Conservation (phyloP, 148 eudicot species). For the Rhododendron griersonianum region DNA sequence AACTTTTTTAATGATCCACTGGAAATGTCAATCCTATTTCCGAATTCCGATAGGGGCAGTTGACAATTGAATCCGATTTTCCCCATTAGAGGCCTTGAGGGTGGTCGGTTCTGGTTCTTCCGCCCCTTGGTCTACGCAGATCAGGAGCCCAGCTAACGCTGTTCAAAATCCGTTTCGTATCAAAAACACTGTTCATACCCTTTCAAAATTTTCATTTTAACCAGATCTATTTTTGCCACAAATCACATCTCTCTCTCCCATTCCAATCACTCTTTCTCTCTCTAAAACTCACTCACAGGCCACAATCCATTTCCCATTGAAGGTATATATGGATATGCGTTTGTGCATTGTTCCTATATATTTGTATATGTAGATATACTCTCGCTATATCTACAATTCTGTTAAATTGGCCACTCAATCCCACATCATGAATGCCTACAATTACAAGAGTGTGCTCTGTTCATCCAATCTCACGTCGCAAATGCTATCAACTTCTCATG, state of each 20-base stretch:
- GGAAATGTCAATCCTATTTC: too few relatives aligned
- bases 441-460: conserved; percentile 84
- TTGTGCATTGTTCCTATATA: background rate
- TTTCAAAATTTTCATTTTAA: background rate
- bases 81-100: too few relatives aligned
- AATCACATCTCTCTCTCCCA: background rate
- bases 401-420: background rate
- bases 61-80: too few relatives aligned
- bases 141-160: too few relatives aligned
- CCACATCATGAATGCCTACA: conserved; percentile 19
- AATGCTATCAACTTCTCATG: conserved; percentile 71
- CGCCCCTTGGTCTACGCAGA: too few relatives aligned
- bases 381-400: background rate
- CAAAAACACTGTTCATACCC: background rate
- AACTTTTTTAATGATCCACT: background rate
- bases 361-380: background rate
- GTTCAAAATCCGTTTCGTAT: too few relatives aligned
- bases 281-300: background rate
- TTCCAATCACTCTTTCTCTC: background rate
- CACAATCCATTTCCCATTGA: background rate
- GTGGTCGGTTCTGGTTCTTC: too few relatives aligned
- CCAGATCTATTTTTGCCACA: background rate
- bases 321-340: background rate
- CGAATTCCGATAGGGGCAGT: too few relatives aligned
- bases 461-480: conserved; percentile 88